Conservation (phyloP, 2,329 filamentous ascomycete genomes). For the Penicillium concentricum region DNA sequence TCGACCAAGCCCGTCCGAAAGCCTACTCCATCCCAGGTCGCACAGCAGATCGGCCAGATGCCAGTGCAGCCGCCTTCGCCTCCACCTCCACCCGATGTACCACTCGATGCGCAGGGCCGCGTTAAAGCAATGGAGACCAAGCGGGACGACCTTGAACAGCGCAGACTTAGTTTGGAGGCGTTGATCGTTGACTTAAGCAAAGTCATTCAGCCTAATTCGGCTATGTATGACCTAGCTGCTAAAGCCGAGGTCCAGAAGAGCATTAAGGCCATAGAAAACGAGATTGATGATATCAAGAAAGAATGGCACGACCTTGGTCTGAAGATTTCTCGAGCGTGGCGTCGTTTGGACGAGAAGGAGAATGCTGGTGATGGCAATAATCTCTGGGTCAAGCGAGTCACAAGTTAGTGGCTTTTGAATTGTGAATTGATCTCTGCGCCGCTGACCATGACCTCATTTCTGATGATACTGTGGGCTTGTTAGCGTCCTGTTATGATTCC, state of each 20-base stretch:
- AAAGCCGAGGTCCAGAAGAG: conserved; percentile 59
- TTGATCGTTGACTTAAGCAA: conserved; percentile 76
- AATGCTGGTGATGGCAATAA: conserved; percentile 53
- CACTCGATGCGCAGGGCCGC: conserved; percentile 56
- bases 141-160: conserved; percentile 63
- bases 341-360: conserved; percentile 66
- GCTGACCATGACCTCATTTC: neutral
- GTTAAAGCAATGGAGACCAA: conserved; percentile 66
- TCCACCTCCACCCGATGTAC: conserved; percentile 55
- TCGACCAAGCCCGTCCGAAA: conserved; percentile 41
- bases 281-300: conserved; percentile 70
- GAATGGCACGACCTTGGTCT: conserved; percentile 78
- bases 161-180: conserved; percentile 68
- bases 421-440: neutral
- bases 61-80: conserved; percentile 53
- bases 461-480: neutral
- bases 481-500: neutral
- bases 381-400: conserved; percentile 77
- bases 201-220: conserved; percentile 68
- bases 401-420: conserved; percentile 49
- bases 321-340: conserved; percentile 71
- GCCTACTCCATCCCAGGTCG: conserved; percentile 41
- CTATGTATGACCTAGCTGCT: conserved; percentile 65
- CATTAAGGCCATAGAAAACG: conserved; percentile 63
- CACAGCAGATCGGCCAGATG: conserved; percentile 26